Conservation (phyloP, 768 basidiomycete species). For the Termitomyces sp. region DNA sequence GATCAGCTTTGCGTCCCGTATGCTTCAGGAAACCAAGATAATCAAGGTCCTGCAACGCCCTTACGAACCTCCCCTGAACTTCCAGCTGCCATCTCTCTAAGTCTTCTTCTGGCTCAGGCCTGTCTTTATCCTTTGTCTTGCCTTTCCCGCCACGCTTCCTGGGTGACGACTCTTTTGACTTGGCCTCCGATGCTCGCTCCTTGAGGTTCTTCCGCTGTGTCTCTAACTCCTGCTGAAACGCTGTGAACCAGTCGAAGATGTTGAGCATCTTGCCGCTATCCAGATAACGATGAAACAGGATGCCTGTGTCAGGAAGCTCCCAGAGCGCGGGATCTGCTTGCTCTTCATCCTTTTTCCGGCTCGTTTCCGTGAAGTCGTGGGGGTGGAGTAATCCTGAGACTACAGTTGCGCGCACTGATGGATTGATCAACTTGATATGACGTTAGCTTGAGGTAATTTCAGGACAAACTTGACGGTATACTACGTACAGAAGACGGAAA, state of each 20-base stretch:
- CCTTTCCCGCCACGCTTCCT: conserved; percentile 17
- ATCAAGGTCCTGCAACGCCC: conserved; percentile 79
- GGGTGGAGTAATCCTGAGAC: conserved; percentile 61
- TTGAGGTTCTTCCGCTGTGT: conserved; percentile 38
- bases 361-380: conserved; percentile 36
- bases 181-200: conserved; percentile 7
- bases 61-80: conserved; percentile 75
- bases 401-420: conserved; percentile 59
- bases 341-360: conserved; percentile 6
- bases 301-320: conserved; percentile 70
- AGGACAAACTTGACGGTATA: not conserved
- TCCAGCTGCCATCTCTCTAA: conserved; percentile 46
- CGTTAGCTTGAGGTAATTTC: not conserved
- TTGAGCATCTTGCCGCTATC: conserved; percentile 83
- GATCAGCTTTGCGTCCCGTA: conserved; percentile 74
- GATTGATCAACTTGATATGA: conserved; percentile 60
- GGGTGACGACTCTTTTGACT: conserved; percentile 4
- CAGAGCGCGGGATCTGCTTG: conserved; percentile 29
- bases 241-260: conserved; percentile 85
- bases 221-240: conserved; percentile 68
- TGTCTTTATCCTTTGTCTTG: conserved; percentile 21
- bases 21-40: conserved; percentile 78
- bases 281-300: conserved; percentile 72
- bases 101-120: conserved; percentile 35
- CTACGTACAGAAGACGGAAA: conserved; percentile 64